Conservation (phyloP, 148 eudicot genomes). For the Spergularia bocconei region DNA sequence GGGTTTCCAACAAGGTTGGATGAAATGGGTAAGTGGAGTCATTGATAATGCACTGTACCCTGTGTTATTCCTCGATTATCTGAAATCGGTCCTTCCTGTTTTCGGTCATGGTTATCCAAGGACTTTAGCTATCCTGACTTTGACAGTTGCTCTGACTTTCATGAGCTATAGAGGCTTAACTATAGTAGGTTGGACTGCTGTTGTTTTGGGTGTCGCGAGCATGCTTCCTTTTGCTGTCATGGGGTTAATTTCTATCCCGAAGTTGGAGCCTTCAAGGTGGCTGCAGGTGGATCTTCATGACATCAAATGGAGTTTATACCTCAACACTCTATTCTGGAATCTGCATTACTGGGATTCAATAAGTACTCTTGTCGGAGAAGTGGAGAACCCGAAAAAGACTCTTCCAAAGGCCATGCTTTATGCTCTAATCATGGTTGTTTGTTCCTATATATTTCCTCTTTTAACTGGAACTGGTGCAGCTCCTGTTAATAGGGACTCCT, state of each 20-base stretch:
- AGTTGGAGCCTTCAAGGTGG: conserved; percentile 54
- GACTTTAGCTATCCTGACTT: conserved; percentile 32
- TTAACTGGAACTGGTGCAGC: conserved; percentile 56
- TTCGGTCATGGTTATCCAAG: conserved; percentile 48
- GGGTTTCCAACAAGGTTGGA: conserved; percentile 55
- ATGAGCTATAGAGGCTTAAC: conserved; percentile 61
- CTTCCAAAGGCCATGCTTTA: conserved; percentile 58
- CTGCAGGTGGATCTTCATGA: conserved; percentile 36
- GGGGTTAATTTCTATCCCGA: conserved; percentile 51
- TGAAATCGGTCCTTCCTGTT: conserved; percentile 51
- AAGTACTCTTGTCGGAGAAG: conserved; percentile 67
- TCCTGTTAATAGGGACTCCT: conserved; percentile 38
- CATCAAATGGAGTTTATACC: conserved; percentile 58
- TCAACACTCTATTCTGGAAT: conserved; percentile 69
- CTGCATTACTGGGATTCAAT: conserved; percentile 68
- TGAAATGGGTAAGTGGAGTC: conserved; percentile 60
- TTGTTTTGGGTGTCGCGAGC: conserved; percentile 51
- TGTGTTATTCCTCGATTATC: conserved; percentile 54
- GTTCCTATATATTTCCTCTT: conserved; percentile 57
- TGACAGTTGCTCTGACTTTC: conserved; percentile 44
- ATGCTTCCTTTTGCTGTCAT: conserved; percentile 56
- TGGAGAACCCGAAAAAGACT: conserved; percentile 62
- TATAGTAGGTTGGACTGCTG: conserved; percentile 59
- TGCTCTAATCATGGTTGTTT: conserved; percentile 52
- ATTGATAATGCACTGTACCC: conserved; percentile 69